Conservation (phyloP, 2,329 filamentous ascomycete species). For the Paramyrothecium sp. region DNA sequence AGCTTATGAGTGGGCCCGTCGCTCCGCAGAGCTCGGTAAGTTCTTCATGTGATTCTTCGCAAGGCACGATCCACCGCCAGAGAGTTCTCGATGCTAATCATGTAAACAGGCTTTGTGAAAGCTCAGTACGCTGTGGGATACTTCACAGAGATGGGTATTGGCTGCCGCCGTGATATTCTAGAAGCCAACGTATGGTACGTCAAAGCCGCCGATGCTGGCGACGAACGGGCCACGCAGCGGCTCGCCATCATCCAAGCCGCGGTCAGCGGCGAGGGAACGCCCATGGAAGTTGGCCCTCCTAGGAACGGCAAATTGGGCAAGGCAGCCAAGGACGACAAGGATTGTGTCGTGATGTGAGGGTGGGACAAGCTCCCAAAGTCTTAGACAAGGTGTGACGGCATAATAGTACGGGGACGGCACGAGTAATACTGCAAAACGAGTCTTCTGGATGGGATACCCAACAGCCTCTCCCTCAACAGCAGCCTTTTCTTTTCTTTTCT, state of each 20-base stretch:
- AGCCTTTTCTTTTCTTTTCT: not conserved
- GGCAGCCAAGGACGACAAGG: constrained; percentile 48
- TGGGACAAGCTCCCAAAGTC: not conserved
- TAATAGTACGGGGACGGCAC: not conserved
- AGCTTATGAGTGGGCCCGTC: constrained; percentile 92
- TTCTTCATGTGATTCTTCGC: constrained; percentile 13
- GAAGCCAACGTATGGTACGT: constrained; percentile 99
- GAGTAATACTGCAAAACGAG: not conserved
- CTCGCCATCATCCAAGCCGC: constrained; percentile 85
- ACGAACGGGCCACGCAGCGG: constrained; percentile 84
- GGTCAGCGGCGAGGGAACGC: constrained; percentile 56
- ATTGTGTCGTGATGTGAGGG: constrained; percentile 56
- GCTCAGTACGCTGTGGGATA: constrained; percentile 96
- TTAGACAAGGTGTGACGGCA: not conserved
- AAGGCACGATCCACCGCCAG: not conserved
- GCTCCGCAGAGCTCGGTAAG: constrained; percentile 82
- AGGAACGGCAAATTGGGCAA: constrained; percentile 52
- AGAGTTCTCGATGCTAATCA: constrained; percentile 4
- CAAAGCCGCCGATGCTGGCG: constrained; percentile 86
- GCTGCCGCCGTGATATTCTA: constrained; percentile 88
- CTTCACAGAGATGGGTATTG: constrained; percentile 98
- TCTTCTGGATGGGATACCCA: not conserved
- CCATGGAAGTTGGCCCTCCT: constrained; percentile 56
- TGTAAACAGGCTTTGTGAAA: constrained; percentile 55
- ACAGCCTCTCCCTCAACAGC: not conserved